phyloP scores from a whole-genome alignment of 805 yeast species.

The Cyberlindnera euphorbiae region DNA sequence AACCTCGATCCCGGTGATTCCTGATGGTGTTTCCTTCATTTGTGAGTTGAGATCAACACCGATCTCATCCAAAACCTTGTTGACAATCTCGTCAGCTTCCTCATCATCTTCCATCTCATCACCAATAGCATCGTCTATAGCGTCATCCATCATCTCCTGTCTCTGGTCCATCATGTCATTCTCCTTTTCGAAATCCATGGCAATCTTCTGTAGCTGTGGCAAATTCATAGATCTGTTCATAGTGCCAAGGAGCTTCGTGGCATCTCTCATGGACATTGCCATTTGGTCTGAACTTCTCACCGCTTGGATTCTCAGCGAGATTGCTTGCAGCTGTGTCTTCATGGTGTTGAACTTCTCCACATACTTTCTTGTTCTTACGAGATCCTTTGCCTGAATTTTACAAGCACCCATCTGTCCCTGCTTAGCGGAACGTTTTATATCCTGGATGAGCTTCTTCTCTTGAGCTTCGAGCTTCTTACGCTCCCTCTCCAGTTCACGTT shows the following conservation, averaged over 20 bases:
- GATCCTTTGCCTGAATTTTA: slow-evolving; percentile 92
- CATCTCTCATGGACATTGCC: slow-evolving; percentile 93
- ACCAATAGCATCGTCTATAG: slow-evolving; percentile 94
- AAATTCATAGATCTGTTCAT: slow-evolving; percentile 90
- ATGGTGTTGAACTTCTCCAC: slow-evolving; percentile 83
- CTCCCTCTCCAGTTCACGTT: slow-evolving; percentile 88
- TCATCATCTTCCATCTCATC: slow-evolving; percentile 84
- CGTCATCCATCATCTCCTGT: slow-evolving; percentile 98
- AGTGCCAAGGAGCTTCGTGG: slow-evolving; percentile 75
- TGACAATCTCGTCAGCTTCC: slow-evolving; percentile 86
- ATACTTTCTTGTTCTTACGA: slow-evolving; percentile 78
- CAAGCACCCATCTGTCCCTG: slow-evolving; percentile 85
- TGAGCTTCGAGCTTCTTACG: slow-evolving; percentile 81
- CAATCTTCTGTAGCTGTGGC: slow-evolving; percentile 81
- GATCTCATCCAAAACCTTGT: slow-evolving; percentile 90
- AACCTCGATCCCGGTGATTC: slow-evolving; percentile 22
- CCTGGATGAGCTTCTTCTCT: slow-evolving; percentile 80
- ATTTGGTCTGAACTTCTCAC: slow-evolving; percentile 92
- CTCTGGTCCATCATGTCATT: slow-evolving; percentile 97
- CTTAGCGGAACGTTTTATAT: slow-evolving; percentile 89
- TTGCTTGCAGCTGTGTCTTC: slow-evolving; percentile 95
- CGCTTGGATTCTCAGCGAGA: slow-evolving; percentile 82
- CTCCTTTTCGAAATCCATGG: slow-evolving; percentile 93
- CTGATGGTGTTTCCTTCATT: slow-evolving; percentile 42
- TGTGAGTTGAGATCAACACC: slow-evolving; percentile 74